A percentile compares a stretch with the other conserved stretches of the same genome.
Conservation (phyloP, 805 yeast genomes). For the Suhomyces sp. region DNA sequence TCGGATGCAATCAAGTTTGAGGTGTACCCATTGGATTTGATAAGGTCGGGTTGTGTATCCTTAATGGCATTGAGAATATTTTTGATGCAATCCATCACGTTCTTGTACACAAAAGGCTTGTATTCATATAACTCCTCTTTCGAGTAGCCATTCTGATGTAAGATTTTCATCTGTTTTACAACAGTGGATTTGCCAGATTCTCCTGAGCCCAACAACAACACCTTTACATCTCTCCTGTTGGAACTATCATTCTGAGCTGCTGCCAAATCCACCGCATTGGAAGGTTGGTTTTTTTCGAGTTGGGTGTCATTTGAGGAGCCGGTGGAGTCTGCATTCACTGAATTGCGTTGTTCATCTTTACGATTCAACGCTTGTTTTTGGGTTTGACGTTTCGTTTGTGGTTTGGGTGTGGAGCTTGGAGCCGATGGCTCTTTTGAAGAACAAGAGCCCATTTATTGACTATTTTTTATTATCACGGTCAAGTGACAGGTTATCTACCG, state of each 20-base stretch:
- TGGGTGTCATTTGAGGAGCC: constrained; percentile 10
- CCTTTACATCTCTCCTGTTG: constrained; percentile 54
- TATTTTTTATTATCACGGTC: background rate
- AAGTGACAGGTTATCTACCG: background rate
- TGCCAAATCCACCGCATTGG: constrained; percentile 4
- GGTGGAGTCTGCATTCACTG: constrained; percentile 8
- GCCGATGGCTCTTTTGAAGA: constrained; percentile 11
- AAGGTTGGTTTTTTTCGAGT: background rate
- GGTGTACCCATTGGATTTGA: constrained; percentile 14
- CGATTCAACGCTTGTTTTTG: constrained; percentile 13
- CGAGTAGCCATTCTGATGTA: constrained; percentile 69
- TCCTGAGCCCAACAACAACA: constrained; percentile 82
- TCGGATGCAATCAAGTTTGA: constrained; percentile 2
- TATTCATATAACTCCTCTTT: constrained; percentile 71
- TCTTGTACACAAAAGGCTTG: constrained; percentile 75
- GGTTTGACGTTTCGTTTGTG: constrained; percentile 12
- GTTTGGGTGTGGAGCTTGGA: background rate
- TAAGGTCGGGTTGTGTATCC: constrained; percentile 46
- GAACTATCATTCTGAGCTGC: constrained; percentile 1
- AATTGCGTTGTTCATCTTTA: constrained; percentile 3
- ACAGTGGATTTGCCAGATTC: constrained; percentile 81
- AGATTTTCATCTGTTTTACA: constrained; percentile 76
- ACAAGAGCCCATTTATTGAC: constrained; percentile 11
- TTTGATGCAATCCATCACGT: constrained; percentile 73
- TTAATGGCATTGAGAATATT: constrained; percentile 65